Evolutionary conservation across 306 rosid genomes (phyloP).

Genomic region (Pterocarpus macrocarpus): DNA sequence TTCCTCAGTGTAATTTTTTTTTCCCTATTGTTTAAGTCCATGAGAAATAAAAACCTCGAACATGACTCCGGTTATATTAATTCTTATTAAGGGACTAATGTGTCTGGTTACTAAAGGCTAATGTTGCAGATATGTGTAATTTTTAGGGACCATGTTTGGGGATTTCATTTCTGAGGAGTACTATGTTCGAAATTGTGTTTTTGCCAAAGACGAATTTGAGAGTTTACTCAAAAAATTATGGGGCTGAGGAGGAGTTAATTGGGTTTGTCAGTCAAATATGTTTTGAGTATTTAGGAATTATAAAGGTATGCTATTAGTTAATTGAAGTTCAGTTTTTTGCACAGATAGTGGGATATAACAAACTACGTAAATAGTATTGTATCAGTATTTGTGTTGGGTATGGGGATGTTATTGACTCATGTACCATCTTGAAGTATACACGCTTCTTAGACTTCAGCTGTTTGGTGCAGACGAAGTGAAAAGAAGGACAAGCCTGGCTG

Average conservation of each 20-base stretch:
- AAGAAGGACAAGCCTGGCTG: neutral
- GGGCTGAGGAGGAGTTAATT: neutral
- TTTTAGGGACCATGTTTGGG: neutral
- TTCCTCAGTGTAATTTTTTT: too few species aligned
- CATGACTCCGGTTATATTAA: too few species aligned
- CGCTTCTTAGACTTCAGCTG: neutral
- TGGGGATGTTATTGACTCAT: neutral
- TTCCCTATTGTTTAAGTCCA: too few species aligned
- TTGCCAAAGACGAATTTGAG: neutral
- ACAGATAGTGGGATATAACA: neutral
- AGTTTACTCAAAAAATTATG: neutral
- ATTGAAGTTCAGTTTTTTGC: neutral
- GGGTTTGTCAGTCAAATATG: neutral
- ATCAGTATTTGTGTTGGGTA: neutral
- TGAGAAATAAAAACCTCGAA: too few species aligned
- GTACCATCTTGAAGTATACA: neutral
- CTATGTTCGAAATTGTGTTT: neutral
- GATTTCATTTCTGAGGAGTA: neutral
- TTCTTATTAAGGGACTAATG: neutral
- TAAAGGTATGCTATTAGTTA: neutral
- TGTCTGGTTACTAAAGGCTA: neutral
- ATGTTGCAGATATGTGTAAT: neutral
- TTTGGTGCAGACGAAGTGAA: slow-evolving; percentile 6
- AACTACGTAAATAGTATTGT: neutral
- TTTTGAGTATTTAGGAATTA: neutral